Evolutionary conservation across 495 filamentous ascomycete species (phyloP).

Genomic region (Trichoderma reesei): DNA sequence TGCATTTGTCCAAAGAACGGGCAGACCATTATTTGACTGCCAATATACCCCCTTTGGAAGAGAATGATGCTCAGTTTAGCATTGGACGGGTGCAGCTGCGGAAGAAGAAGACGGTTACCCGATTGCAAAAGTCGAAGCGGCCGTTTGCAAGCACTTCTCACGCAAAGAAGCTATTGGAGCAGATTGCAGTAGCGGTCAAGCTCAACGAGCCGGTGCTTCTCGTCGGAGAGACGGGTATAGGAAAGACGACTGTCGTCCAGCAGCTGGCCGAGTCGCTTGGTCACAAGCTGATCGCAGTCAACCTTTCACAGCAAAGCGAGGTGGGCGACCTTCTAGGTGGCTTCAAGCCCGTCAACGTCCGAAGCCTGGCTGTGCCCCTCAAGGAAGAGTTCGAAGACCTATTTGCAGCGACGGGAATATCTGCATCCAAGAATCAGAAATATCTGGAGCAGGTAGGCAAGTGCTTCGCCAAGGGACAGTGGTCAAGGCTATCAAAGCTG

Average conservation of each 20-base stretch:
- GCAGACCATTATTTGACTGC: constrained; percentile 58
- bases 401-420: constrained; percentile 72
- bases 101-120: constrained; percentile 32
- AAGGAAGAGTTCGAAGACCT: constrained; percentile 90
- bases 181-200: constrained; percentile 70
- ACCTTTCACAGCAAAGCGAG: constrained; percentile 96
- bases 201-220: constrained; percentile 82
- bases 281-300: constrained; percentile 77
- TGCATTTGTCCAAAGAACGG: constrained; percentile 74
- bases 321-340: constrained; percentile 86
- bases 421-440: constrained; percentile 70
- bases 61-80: constrained; percentile 45
- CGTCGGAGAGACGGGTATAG: constrained; percentile 95
- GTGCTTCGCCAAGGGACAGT: constrained; percentile 69
- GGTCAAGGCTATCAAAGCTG: constrained; percentile 68
- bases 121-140: constrained; percentile 36
- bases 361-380: constrained; percentile 77
- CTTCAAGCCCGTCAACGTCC: constrained; percentile 88
- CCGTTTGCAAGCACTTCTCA: constrained; percentile 69
- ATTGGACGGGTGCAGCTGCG: constrained; percentile 57
- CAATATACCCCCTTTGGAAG: constrained; percentile 55
- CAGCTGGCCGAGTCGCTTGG: constrained; percentile 76
- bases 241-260: constrained; percentile 93
- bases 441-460: constrained; percentile 74
- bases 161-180: constrained; percentile 64